Conservation (phyloP, 1,284 basidiomycete species). For the Meira nashicola region DNA sequence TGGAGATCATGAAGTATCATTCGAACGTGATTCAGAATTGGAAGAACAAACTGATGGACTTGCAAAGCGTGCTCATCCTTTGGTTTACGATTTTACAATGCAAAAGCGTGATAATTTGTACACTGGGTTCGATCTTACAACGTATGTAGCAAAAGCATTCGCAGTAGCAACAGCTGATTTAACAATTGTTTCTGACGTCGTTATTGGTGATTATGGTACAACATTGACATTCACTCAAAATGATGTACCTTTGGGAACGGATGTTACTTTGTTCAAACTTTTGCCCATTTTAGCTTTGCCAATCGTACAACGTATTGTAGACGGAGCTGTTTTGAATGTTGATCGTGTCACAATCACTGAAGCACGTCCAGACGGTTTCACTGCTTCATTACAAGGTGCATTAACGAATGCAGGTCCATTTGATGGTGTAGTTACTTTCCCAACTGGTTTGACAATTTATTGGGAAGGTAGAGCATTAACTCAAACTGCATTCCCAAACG, state of each 20-base stretch:
- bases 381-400: constrained; percentile 62
- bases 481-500: constrained; percentile 63
- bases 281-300: constrained; percentile 69
- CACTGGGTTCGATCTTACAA: constrained; percentile 66
- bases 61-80: constrained; percentile 8
- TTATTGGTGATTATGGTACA: constrained; percentile 67
- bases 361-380: constrained; percentile 61
- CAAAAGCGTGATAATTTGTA: constrained; percentile 43
- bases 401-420: constrained; percentile 74
- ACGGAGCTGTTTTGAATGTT: constrained; percentile 58
- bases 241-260: constrained; percentile 62
- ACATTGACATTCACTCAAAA: constrained; percentile 63
- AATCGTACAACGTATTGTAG: constrained; percentile 71
- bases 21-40: neutral
- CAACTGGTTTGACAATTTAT: constrained; percentile 62
- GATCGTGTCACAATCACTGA: constrained; percentile 35
- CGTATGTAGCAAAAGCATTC: constrained; percentile 66
- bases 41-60: neutral
- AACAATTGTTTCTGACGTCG: constrained; percentile 60
- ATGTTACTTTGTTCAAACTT: constrained; percentile 63
- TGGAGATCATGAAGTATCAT: constrained; percentile 14
- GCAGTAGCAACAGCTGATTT: constrained; percentile 64
- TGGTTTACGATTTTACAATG: constrained; percentile 45
- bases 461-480: constrained; percentile 65
- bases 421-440: constrained; percentile 67